phyloP scores from a whole-genome alignment of 352 stramenopile genomes.

The Pythium inflatum region DNA sequence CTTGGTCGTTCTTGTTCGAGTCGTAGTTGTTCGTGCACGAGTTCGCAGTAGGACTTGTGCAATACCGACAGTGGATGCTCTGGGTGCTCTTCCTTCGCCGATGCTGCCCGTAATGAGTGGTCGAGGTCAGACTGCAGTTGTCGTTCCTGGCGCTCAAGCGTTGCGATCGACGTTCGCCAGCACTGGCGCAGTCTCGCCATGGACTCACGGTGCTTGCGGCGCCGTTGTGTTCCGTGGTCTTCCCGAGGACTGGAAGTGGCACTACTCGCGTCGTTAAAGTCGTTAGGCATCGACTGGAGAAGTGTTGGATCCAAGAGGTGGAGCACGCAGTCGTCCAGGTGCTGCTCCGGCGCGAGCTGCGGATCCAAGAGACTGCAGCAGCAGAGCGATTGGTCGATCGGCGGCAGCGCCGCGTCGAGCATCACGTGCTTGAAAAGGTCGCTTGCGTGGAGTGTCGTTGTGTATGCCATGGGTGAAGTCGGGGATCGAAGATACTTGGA shows the following conservation, averaged over 20 bases:
- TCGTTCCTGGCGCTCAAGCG: not conserved
- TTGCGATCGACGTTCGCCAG: too few species aligned
- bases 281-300: too few species aligned
- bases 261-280: not conserved
- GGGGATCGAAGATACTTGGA: too few species aligned
- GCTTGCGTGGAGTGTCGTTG: too few species aligned
- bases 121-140: not conserved
- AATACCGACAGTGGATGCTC: not conserved
- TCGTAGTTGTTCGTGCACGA: conserved; percentile 7
- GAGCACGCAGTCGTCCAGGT: not conserved
- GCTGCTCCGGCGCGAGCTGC: not conserved
- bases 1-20: not conserved
- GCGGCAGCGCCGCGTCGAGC: not conserved
- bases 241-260: not conserved
- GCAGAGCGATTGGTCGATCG: not conserved
- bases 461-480: too few species aligned
- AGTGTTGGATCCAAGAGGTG: not conserved
- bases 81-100: not conserved
- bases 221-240: not conserved
- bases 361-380: not conserved
- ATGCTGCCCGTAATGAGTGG: not conserved
- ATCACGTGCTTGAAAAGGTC: too few species aligned
- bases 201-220: too few species aligned
- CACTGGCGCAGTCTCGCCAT: too few species aligned
- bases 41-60: not conserved